A percentile compares a stretch with the other conserved stretches of the same genome.
Conservation (phyloP, 139 green algal species). For the Axilococcus clingmanii region DNA sequence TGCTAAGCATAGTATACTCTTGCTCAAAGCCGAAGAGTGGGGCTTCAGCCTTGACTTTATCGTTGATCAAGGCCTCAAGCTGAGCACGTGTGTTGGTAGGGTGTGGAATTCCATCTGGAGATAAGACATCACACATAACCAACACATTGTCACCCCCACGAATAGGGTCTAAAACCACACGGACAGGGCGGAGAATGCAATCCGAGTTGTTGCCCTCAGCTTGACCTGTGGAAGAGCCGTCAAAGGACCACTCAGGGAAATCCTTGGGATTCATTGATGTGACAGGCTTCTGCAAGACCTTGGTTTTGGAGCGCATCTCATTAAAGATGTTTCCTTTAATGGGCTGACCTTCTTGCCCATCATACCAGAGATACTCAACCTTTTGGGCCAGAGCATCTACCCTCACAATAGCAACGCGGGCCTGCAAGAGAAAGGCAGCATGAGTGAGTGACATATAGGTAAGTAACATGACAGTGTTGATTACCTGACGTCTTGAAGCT, state of each 20-base stretch:
- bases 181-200: constrained; percentile 82
- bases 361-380: constrained; percentile 69
- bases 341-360: constrained; percentile 50
- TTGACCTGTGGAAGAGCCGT: constrained; percentile 67
- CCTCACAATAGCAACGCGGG: constrained; percentile 22
- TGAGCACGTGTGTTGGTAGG: constrained; percentile 73
- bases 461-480: too few relatives aligned
- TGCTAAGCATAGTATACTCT: constrained; percentile 81
- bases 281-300: constrained; percentile 50
- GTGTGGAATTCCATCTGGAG: constrained; percentile 62
- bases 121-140: constrained; percentile 82
- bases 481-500: too few relatives aligned
- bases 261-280: constrained; percentile 43
- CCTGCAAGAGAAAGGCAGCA: constrained; percentile 19
- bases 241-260: constrained; percentile 81
- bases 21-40: constrained; percentile 83
- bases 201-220: constrained; percentile 85
- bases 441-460: too few relatives aligned
- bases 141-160: constrained; percentile 79
- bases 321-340: constrained; percentile 64
- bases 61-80: constrained; percentile 61
- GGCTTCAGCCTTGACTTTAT: constrained; percentile 51
- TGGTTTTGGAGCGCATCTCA: constrained; percentile 89
- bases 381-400: constrained; percentile 42
- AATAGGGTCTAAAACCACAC: constrained; percentile 77